Percentiles rank a stretch among this genome's conserved stretches.
Evolutionary conservation across 495 filamentous ascomycete genomes (phyloP).

Genomic region (Lindgomyces ingoldianus): DNA sequence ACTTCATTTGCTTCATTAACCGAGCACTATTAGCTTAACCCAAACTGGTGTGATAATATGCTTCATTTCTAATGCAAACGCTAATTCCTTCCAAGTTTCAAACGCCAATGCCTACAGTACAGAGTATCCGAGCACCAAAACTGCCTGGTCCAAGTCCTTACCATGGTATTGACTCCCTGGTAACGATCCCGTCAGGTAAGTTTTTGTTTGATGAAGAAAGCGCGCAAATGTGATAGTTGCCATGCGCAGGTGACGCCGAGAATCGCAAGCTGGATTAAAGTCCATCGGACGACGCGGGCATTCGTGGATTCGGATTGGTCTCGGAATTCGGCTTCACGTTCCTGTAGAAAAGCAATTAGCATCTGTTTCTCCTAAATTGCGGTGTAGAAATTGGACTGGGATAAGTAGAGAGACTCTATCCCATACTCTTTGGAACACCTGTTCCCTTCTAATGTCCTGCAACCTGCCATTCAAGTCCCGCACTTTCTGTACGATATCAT

Average conservation of each 20-base stretch:
- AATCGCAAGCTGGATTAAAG: conserved; percentile 84
- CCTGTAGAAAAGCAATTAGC: conserved; percentile 54
- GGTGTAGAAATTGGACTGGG: background rate
- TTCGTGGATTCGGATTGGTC: conserved; percentile 96
- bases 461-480: conserved; percentile 85
- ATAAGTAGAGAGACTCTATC: background rate
- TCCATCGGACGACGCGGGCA: conserved; percentile 90
- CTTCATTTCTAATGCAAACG: conserved; percentile 15
- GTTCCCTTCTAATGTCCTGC: conserved; percentile 87
- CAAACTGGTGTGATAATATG: background rate
- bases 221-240: conserved; percentile 91
- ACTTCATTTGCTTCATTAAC: too few relatives aligned
- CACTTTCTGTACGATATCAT: conserved; percentile 86
- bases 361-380: conserved; percentile 9
- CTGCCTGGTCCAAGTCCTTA: background rate
- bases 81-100: conserved; percentile 1
- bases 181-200: conserved; percentile 61
- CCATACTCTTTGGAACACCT: conserved; percentile 92
- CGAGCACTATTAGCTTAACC: too few relatives aligned
- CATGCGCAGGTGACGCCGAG: conserved; percentile 90
- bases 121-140: background rate
- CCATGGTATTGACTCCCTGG: conserved; percentile 1
- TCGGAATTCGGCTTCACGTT: conserved; percentile 96
- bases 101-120: conserved; percentile 20
- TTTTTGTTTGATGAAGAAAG: conserved; percentile 99